A percentile compares a stretch with the other conserved stretches of the same genome.
Evolutionary conservation across 1,284 basidiomycete genomes (phyloP).

Genomic region (Sporisorium sorghi): DNA sequence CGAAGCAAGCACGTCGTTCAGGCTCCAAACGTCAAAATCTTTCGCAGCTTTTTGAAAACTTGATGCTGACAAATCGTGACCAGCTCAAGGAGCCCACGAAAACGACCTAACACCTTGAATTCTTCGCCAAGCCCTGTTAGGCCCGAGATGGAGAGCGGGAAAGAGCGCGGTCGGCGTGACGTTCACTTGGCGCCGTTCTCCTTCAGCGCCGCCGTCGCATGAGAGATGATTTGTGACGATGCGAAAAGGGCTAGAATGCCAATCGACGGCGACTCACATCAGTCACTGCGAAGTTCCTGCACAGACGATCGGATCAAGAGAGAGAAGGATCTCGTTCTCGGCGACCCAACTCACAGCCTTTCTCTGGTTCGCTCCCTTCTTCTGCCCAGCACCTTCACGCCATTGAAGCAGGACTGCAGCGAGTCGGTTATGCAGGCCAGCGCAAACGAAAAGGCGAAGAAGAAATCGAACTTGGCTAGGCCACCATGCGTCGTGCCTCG

Average conservation of each 20-base stretch:
- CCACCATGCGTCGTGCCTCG: neutral
- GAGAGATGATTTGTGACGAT: no score
- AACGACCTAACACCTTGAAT: neutral
- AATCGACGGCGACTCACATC: neutral
- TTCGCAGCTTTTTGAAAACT: constrained; percentile 6
- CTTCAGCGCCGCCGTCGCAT: no score
- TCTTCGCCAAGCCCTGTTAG: neutral
- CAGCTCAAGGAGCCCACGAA: neutral
- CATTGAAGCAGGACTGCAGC: no score
- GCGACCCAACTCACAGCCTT: constrained; percentile 1
- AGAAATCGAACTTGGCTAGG: neutral
- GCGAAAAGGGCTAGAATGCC: no score
- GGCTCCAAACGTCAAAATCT: constrained; percentile 38
- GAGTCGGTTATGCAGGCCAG: neutral
- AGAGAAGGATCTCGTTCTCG: neutral
- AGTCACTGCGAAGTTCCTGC: neutral
- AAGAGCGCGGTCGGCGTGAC: no score
- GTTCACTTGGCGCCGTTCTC: no score
- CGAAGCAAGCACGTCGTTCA: neutral
- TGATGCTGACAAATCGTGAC: constrained; percentile 28
- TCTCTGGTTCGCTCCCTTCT: no score
- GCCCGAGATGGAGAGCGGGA: no score
- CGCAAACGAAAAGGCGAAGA: no score
- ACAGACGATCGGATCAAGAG: no score
- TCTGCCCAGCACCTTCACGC: no score